Evolutionary conservation across 2,329 filamentous ascomycete species (phyloP).

Genomic region (Sporothrix mexicana): DNA sequence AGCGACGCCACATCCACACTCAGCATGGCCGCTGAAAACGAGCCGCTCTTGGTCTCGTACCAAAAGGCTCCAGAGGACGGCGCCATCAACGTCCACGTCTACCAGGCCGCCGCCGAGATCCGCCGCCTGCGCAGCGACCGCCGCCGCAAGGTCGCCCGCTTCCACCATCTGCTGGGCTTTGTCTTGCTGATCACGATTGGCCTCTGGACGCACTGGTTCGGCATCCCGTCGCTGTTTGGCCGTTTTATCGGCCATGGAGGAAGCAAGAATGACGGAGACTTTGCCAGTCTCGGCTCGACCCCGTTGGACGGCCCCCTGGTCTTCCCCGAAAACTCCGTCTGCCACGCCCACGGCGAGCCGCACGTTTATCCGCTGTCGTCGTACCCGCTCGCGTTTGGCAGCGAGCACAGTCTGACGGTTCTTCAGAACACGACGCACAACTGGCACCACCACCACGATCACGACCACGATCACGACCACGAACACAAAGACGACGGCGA

Average conservation of each 20-base stretch:
- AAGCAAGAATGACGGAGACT: background rate
- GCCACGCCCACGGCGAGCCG: background rate
- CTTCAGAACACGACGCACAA: conserved; percentile 46
- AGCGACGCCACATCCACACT: background rate
- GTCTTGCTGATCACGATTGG: background rate
- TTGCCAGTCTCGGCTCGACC: background rate
- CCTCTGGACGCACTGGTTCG: conserved; percentile 4
- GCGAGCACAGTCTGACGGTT: conserved; percentile 48
- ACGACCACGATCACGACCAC: conserved; percentile 34
- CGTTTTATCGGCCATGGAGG: background rate
- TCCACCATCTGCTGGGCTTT: background rate
- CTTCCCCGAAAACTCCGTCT: conserved; percentile 19
- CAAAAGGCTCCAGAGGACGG: background rate
- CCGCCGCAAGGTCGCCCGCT: background rate
- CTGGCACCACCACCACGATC: conserved; percentile 4
- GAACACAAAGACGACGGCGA: background rate
- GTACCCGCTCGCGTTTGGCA: conserved; percentile 47
- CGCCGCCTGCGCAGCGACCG: conserved; percentile 13
- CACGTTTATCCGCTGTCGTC: background rate
- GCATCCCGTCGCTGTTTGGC: background rate
- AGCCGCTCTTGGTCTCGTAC: conserved; percentile 19
- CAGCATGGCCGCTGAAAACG: conserved; percentile 22
- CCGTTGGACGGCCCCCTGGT: conserved; percentile 32
- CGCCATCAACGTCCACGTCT: background rate
- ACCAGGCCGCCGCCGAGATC: conserved; percentile 3